A percentile compares a stretch with the other conserved stretches of the same genome.
These are phyloP conservation scores for Ophiocordyceps camponoti-saundersi DNA, from an alignment of 2,329 filamentous ascomycete genomes.

Conservation along the genomic window DNA sequence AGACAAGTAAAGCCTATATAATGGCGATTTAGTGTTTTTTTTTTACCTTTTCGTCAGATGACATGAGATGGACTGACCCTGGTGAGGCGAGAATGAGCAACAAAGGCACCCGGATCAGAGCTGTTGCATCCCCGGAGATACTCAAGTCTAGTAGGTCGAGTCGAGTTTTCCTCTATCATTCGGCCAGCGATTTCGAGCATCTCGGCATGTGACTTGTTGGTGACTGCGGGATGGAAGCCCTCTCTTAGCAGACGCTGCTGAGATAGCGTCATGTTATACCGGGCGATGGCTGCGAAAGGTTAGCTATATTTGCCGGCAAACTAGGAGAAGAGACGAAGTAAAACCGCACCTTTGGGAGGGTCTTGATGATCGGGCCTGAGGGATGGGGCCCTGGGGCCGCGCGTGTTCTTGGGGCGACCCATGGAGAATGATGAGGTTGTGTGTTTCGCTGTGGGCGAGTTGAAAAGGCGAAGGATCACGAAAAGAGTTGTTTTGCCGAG, in stretches of 20 bases:
- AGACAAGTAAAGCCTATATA: slow-evolving; percentile 2
- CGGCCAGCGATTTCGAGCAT: slow-evolving; percentile 1
- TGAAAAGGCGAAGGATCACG: background rate
- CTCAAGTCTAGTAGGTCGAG: background rate
- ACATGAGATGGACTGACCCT: background rate
- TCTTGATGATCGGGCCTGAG: background rate
- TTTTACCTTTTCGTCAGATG: too few relatives aligned
- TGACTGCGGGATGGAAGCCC: slow-evolving; percentile 7
- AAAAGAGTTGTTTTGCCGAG: too few relatives aligned
- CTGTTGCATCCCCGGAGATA: background rate
- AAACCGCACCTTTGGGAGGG: background rate
- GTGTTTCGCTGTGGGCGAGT: too few relatives aligned
- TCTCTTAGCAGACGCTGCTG: slow-evolving; percentile 1
- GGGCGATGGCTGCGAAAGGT: background rate
- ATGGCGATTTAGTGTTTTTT: background rate
- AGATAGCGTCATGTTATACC: slow-evolving; percentile 5
- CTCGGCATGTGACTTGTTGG: slow-evolving; percentile 1
- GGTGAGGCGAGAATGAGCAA: slow-evolving; percentile 1
- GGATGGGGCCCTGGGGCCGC: background rate
- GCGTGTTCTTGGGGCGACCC: background rate
- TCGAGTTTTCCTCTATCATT: background rate
- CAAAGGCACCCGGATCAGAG: background rate
- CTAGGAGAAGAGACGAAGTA: too few relatives aligned
- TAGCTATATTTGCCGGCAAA: background rate
- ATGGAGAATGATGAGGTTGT: background rate